Conservation (phyloP, 2,329 filamentous ascomycete species). For the Colletotrichum abscissum region DNA sequence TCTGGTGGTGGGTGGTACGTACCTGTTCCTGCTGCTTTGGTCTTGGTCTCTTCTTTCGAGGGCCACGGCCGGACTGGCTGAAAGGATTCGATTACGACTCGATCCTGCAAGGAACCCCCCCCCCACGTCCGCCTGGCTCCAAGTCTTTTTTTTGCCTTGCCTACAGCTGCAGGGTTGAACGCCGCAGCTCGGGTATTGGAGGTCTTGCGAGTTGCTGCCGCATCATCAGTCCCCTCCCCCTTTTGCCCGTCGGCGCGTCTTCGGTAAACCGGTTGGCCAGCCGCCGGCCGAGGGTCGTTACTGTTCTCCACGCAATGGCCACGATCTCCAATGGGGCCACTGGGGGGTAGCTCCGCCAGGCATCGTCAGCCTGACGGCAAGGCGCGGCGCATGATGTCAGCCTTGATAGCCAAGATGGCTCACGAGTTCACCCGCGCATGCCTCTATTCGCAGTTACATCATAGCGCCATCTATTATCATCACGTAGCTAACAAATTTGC, state of each 20-base stretch:
- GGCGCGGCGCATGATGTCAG: slow-evolving; percentile 28
- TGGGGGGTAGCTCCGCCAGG: slow-evolving; percentile 20
- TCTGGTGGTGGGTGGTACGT: slow-evolving; percentile 20
- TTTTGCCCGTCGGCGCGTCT: slow-evolving; percentile 7
- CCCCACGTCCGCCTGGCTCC: slow-evolving; percentile 8
- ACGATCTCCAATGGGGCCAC: neutral
- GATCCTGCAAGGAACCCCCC: slow-evolving; percentile 29
- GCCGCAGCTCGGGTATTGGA: slow-evolving; percentile 22
- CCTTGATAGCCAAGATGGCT: slow-evolving; percentile 11
- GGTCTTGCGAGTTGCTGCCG: slow-evolving; percentile 5
- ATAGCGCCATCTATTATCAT: neutral
- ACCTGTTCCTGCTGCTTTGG: slow-evolving; percentile 8
- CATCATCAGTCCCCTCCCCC: neutral
- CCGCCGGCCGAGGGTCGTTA: slow-evolving; percentile 18
- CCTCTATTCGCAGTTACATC: neutral
- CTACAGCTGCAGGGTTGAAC: slow-evolving; percentile 27
- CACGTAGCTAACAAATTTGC: slow-evolving; percentile 34
- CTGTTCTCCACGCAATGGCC: slow-evolving; percentile 1
- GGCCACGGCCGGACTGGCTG: slow-evolving; percentile 10
- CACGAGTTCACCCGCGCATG: neutral
- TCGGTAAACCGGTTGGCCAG: neutral
- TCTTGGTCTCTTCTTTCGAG: slow-evolving; percentile 4
- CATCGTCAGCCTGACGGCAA: slow-evolving; percentile 31
- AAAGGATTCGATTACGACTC: slow-evolving; percentile 21
- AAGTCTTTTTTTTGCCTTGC: slow-evolving; percentile 4